phyloP scores from a whole-genome alignment of 2,329 filamentous ascomycete genomes.

The Geosmithia morbida region DNA sequence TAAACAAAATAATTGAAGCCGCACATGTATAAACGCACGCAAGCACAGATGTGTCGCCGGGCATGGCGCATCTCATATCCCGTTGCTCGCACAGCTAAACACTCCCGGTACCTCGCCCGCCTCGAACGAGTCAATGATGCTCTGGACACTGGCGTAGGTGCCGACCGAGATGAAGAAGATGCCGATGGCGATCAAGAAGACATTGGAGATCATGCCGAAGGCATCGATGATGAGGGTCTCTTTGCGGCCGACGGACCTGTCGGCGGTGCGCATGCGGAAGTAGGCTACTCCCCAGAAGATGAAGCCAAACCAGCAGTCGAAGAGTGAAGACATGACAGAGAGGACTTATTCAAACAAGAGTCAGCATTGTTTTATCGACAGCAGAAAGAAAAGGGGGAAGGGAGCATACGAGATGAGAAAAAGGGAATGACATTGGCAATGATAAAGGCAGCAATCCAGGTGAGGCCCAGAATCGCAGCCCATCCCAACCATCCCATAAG shows the following conservation, averaged over 20 bases:
- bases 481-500: conserved; percentile 67
- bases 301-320: conserved; percentile 89
- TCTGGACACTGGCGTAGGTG: conserved; percentile 66
- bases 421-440: conserved; percentile 90
- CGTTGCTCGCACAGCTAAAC: conserved; percentile 62
- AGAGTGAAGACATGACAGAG: conserved; percentile 74
- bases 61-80: conserved; percentile 25
- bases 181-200: conserved; percentile 58
- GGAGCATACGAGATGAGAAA: conserved; percentile 55
- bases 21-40: not conserved
- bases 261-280: conserved; percentile 57
- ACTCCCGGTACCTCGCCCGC: conserved; percentile 50
- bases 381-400: not conserved
- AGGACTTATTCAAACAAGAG: conserved; percentile 23
- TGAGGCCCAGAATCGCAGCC: conserved; percentile 52
- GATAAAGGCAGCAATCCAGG: conserved; percentile 82
- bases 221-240: conserved; percentile 30
- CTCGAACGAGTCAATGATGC: conserved; percentile 60
- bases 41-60: not conserved
- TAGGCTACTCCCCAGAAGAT: conserved; percentile 87
- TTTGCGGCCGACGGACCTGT: conserved; percentile 35
- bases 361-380: too few species aligned
- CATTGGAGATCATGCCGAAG: conserved; percentile 50
- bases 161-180: conserved; percentile 71
- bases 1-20: too few species aligned